phyloP scores from a whole-genome alignment of 164 flowering plant species.

The Stephania cephalantha region DNA sequence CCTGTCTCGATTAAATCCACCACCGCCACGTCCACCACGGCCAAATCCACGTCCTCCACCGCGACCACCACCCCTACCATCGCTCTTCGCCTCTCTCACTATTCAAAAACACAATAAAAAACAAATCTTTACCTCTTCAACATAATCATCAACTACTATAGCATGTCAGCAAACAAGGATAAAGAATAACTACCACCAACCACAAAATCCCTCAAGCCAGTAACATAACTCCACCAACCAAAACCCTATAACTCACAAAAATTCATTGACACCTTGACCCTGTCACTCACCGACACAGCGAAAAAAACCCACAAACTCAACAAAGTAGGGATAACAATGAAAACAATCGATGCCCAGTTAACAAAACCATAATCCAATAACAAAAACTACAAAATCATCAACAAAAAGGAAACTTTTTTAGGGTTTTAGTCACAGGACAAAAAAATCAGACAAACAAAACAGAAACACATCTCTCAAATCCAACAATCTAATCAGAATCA shows the following conservation, averaged over 20 bases:
- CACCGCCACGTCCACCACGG: constrained; percentile 34
- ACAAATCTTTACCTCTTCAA: background rate
- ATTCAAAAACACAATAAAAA: constrained; percentile 9
- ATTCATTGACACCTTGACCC: too few relatives aligned
- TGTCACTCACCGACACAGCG: too few relatives aligned
- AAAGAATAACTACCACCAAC: background rate
- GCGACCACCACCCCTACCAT: constrained; percentile 47
- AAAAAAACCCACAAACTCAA: too few relatives aligned
- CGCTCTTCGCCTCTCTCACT: constrained; percentile 55
- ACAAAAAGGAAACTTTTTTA: background rate
- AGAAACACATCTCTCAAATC: background rate
- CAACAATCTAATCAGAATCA: background rate
- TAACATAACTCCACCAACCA: too few relatives aligned
- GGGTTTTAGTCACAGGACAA: background rate
- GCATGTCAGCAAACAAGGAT: background rate
- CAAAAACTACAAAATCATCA: background rate
- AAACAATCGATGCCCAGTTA: too few relatives aligned
- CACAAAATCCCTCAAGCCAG: background rate
- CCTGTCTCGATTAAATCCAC: constrained; percentile 35
- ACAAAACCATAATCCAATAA: background rate
- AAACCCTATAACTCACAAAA: too few relatives aligned
- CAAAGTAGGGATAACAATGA: too few relatives aligned
- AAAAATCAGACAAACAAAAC: background rate
- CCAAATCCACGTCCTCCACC: constrained; percentile 41
- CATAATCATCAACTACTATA: background rate